Conservation (phyloP, 768 basidiomycete species). For the Amanita brunnescens region DNA sequence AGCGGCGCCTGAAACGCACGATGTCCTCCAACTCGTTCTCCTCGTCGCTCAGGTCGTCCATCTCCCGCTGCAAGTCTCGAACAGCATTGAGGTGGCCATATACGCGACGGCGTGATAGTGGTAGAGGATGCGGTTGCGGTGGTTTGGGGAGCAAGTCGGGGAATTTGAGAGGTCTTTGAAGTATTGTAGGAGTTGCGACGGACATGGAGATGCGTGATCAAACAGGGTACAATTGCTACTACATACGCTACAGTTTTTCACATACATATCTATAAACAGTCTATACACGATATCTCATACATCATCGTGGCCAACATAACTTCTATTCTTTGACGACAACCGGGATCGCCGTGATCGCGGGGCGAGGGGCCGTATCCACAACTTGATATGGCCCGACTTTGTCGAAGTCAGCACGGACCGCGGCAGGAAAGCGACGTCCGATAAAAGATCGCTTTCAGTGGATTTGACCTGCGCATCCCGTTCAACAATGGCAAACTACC, state of each 20-base stretch:
- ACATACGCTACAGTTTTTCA: too few relatives aligned
- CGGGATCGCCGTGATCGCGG: slow-evolving; percentile 31
- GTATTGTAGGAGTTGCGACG: slow-evolving; percentile 60
- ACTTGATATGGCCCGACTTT: slow-evolving; percentile 66
- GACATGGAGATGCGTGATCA: too few relatives aligned
- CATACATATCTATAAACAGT: too few relatives aligned
- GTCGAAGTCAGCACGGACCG: slow-evolving; percentile 73
- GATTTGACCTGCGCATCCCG: slow-evolving; percentile 55
- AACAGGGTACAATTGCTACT: too few relatives aligned
- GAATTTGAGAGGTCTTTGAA: slow-evolving; percentile 54
- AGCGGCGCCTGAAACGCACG: slow-evolving; percentile 44
- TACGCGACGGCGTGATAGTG: slow-evolving; percentile 41
- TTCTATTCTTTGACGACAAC: slow-evolving; percentile 14
- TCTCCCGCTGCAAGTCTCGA: slow-evolving; percentile 65
- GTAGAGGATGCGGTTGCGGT: slow-evolving; percentile 58
- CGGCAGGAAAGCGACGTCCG: slow-evolving; percentile 69
- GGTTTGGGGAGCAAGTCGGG: slow-evolving; percentile 59
- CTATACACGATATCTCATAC: neutral
- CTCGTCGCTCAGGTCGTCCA: slow-evolving; percentile 80
- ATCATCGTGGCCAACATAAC: slow-evolving; percentile 10
- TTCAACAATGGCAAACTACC: neutral
- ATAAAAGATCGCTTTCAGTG: slow-evolving; percentile 72
- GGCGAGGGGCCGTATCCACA: slow-evolving; percentile 77
- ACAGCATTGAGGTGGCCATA: slow-evolving; percentile 52
- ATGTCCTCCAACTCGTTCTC: slow-evolving; percentile 74